Evolutionary conservation across 306 rosid species (phyloP), one percentile per base, ranked within the genome.

Genomic region (Trifolium subterraneum): DNA sequence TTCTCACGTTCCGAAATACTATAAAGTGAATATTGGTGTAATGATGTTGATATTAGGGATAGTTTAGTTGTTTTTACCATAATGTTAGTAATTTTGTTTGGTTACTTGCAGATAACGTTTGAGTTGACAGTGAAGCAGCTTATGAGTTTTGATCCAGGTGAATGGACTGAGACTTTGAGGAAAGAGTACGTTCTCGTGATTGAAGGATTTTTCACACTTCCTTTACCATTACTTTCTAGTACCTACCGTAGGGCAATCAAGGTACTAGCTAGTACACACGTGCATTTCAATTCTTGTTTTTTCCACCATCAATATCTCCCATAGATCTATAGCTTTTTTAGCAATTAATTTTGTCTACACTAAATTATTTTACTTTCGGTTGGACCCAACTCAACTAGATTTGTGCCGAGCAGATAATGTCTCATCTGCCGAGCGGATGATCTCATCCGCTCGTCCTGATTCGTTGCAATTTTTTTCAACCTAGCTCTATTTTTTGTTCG

Each of bases 81-180:
- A 44, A 4, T 44, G 6, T 42, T 66, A 0, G 6, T 31, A 7
- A 2, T 50, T 66, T 51, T 39, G 14, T 12, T 59, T 54, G 20
- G 64, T 13, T 65, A 13, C 39, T 70, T 61, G 86, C 87, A 94
- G 99, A 94, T 94, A 74, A 94, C 99, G n/a, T 94, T 94, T 84
- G 99, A 94, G 79, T 81, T 94, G 81, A 93, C 98, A 63, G 90
- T 94, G 92, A 94, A 94, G 88, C 99, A 94, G 70, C 73, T 94
- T 18, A 92, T 94, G 96, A 92, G 99, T 87, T 90, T 90, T 79
- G 99, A 94, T 84, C 99, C 96, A 10, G 87, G 87, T 2, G 89
- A 94, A 67, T 92, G 97, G 99, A 92, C 88, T 4, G 97, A 94
- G 75, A 73, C 48, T 80, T 80, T 94, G 3, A 88, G 92, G 76